Conservation (phyloP, 305 asterid species). For the Fraxinus platypoda region DNA sequence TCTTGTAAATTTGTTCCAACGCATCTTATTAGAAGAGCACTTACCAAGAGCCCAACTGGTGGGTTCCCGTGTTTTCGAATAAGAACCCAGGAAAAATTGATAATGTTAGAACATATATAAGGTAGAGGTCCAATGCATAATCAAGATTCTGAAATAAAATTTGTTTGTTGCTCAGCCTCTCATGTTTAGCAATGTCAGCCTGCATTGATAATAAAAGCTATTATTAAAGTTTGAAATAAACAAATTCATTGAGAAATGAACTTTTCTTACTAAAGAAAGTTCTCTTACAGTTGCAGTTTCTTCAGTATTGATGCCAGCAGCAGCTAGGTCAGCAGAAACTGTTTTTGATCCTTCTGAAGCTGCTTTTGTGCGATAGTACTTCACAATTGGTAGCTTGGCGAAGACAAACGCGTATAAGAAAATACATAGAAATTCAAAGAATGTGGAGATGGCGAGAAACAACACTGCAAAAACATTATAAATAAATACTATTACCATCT, state of each 20-base stretch:
- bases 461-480: constrained; percentile 47
- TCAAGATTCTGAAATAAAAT: constrained; percentile 56
- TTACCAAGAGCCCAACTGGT: constrained; percentile 75
- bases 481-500: not conserved
- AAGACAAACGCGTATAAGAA: constrained; percentile 65
- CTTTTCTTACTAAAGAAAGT: not conserved
- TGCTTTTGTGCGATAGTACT: constrained; percentile 66
- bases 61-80: constrained; percentile 78
- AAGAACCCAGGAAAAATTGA: constrained; percentile 90
- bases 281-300: constrained; percentile 30
- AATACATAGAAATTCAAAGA: constrained; percentile 66
- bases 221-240: not conserved
- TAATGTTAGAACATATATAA: constrained; percentile 60
- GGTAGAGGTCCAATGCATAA: constrained; percentile 49
- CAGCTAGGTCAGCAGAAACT: constrained; percentile 87
- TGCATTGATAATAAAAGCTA: constrained; percentile 24
- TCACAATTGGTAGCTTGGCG: constrained; percentile 70
- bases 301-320: constrained; percentile 51
- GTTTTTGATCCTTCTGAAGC: constrained; percentile 85
- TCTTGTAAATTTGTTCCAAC: not conserved
- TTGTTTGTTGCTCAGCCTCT: constrained; percentile 57
- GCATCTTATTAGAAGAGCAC: constrained; percentile 1
- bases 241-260: not conserved
- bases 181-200: constrained; percentile 40
- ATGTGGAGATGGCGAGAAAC: constrained; percentile 64